phyloP scores from a whole-genome alignment of 106 monocot genomes.

The Triglochin maritima region DNA sequence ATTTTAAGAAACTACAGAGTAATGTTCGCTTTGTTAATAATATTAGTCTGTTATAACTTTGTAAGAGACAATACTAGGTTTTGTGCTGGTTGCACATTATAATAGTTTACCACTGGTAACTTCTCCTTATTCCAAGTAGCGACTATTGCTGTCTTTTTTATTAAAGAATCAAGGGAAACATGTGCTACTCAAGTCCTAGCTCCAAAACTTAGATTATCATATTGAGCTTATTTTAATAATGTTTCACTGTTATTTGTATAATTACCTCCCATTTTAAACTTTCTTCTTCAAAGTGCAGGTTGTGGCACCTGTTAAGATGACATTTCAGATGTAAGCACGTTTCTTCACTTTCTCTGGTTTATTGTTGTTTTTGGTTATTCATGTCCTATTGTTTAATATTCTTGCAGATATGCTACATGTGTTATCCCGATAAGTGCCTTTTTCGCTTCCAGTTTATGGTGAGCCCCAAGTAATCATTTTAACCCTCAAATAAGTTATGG shows the following conservation, averaged over 20 bases:
- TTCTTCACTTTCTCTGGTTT: background rate
- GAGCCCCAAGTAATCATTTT: conserved; percentile 12
- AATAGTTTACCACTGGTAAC: too few relatives aligned
- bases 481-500: too few relatives aligned
- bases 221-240: background rate
- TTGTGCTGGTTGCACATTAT: too few relatives aligned
- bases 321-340: conserved; percentile 70
- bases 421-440: conserved; percentile 97
- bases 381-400: background rate
- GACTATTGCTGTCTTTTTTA: too few relatives aligned
- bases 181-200: too few relatives aligned
- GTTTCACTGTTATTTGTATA: background rate
- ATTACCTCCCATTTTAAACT: background rate
- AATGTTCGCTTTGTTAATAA: too few relatives aligned
- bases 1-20: too few relatives aligned
- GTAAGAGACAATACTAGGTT: too few relatives aligned
- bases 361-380: background rate
- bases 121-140: too few relatives aligned
- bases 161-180: too few relatives aligned
- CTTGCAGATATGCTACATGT: conserved; percentile 88
- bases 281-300: conserved; percentile 37
- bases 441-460: conserved; percentile 96
- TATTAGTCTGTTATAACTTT: too few relatives aligned
- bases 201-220: too few relatives aligned
- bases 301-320: conserved; percentile 88